Evolutionary conservation across 1,139 yeast genomes (phyloP).

Genomic region (Scheffersomyces titani): DNA sequence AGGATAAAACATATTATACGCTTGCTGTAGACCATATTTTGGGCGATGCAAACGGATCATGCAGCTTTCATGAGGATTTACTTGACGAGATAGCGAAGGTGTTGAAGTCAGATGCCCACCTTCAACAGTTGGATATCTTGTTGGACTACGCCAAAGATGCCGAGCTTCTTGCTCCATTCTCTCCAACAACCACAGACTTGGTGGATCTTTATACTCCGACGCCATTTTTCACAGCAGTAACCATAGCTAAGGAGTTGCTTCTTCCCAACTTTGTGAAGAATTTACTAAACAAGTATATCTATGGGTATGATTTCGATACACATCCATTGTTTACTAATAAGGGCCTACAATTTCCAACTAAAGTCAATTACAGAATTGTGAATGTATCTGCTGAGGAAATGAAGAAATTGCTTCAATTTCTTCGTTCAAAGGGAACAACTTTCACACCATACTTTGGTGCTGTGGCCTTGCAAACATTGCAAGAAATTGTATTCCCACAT

Average conservation of each 20-base stretch:
- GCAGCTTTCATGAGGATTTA: constrained; percentile 34
- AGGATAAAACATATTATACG: constrained; percentile 20
- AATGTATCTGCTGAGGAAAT: constrained; percentile 13
- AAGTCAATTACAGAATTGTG: constrained; percentile 15
- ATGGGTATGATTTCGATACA: constrained; percentile 11
- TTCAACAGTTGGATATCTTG: constrained; percentile 3
- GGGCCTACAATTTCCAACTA: constrained; percentile 9
- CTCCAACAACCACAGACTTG: constrained; percentile 4
- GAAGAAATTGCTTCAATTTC: constrained; percentile 9
- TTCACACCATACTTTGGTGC: constrained; percentile 28
- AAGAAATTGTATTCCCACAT: constrained; percentile 19
- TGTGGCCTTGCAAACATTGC: constrained; percentile 19
- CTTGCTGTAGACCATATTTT: constrained; percentile 35
- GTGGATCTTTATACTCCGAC: constrained; percentile 12
- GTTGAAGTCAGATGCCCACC: background rate
- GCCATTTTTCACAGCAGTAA: constrained; percentile 6
- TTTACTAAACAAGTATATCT: background rate
- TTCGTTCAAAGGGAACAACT: constrained; percentile 19
- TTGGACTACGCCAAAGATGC: constrained; percentile 8
- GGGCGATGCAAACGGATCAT: constrained; percentile 38
- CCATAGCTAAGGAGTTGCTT: constrained; percentile 2
- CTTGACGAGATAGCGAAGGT: constrained; percentile 13
- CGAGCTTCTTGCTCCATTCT: constrained; percentile 1
- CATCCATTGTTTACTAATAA: constrained; percentile 17
- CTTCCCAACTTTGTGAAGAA: constrained; percentile 10